A percentile compares a stretch with the other conserved stretches of the same genome.
Conservation (phyloP, 148 eudicot genomes). For the Limonium bicolor region DNA sequence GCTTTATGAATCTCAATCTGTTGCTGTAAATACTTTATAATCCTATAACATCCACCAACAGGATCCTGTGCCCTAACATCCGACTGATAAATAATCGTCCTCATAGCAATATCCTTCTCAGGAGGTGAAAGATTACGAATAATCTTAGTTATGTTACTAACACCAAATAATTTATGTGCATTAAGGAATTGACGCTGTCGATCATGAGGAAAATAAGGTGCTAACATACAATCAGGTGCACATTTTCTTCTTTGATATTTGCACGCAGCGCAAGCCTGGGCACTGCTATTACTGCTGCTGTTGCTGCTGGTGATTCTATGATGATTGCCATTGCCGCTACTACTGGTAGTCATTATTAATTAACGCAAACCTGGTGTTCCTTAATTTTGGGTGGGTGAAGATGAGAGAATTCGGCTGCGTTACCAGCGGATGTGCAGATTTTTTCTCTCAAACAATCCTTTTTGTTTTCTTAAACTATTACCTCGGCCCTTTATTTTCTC, state of each 20-base stretch:
- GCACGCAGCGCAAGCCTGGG: constrained; percentile 17
- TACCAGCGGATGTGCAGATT: constrained; percentile 38
- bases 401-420: constrained; percentile 44
- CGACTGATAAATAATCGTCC: constrained; percentile 3
- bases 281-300: neutral
- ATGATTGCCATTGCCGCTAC: neutral
- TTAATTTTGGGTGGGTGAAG: constrained; percentile 9
- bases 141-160: constrained; percentile 8
- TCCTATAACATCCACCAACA: constrained; percentile 7
- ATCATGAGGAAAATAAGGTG: constrained; percentile 14
- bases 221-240: constrained; percentile 6
- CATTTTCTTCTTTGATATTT: constrained; percentile 10
- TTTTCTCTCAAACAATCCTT: too few relatives aligned
- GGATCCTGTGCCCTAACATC: constrained; percentile 5
- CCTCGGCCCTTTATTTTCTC: too few relatives aligned
- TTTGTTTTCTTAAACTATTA: too few relatives aligned
- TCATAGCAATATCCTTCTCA: constrained; percentile 2
- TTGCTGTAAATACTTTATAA: neutral
- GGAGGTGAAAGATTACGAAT: neutral
- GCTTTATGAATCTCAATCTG: neutral
- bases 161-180: constrained; percentile 12
- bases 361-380: too few relatives aligned
- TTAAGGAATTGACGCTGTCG: constrained; percentile 3
- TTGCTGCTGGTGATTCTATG: neutral
- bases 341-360: too few relatives aligned